phyloP scores from a whole-genome alignment of 2,329 filamentous ascomycete genomes.

The Geosmithia flava region DNA sequence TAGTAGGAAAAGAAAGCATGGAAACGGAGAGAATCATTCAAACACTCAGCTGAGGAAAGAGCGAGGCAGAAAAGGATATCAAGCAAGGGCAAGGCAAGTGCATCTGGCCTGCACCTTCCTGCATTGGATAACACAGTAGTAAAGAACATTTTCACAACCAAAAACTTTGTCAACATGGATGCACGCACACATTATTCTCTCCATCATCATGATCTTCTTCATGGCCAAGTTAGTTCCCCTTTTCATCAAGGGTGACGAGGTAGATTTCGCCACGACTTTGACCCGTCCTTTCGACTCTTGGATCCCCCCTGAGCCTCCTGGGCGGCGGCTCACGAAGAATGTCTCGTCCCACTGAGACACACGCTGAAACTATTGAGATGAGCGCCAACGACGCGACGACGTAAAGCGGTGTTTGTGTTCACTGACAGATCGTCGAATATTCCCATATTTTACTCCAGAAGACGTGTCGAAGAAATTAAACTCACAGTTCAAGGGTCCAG shows the following conservation, averaged over 20 bases:
- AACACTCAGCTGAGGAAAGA: neutral
- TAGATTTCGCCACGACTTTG: too few relatives aligned
- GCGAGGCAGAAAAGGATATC: conserved; percentile 5
- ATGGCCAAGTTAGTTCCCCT: too few relatives aligned
- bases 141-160: neutral
- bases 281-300: too few relatives aligned
- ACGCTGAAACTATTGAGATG: neutral
- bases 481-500: neutral
- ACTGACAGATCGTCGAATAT: neutral
- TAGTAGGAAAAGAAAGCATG: neutral
- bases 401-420: too few relatives aligned
- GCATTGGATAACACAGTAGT: too few relatives aligned
- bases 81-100: conserved; percentile 1
- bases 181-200: neutral
- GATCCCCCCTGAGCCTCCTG: too few relatives aligned
- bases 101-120: conserved; percentile 11
- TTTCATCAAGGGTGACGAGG: too few relatives aligned
- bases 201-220: neutral
- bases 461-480: neutral
- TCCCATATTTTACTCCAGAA: neutral
- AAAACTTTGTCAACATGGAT: neutral
- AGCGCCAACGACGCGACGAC: neutral
- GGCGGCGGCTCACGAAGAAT: neutral
- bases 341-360: neutral
- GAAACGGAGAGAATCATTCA: neutral